These are phyloP conservation scores for Dalbergia oliveri DNA, from an alignment of 306 rosid species.

Conservation along the genomic window DNA sequence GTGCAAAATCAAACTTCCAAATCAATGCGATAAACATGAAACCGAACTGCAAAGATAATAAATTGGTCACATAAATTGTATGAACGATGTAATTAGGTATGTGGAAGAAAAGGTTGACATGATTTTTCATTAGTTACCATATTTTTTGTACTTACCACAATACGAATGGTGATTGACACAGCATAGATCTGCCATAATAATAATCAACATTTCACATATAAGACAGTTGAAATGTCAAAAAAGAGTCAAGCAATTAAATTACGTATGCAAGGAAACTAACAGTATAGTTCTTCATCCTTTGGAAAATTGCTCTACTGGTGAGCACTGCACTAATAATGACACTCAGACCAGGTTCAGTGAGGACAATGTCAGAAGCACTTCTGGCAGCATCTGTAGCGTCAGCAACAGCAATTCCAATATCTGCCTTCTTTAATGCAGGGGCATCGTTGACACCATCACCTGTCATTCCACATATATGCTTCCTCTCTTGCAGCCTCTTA, in stretches of 20 bases:
- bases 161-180: conserved; percentile 97
- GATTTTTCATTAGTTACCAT: not conserved
- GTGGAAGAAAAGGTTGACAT: conserved; percentile 7
- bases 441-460: conserved; percentile 99
- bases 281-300: conserved; percentile 98
- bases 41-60: conserved; percentile 76
- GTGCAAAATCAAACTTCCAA: conserved; percentile 96
- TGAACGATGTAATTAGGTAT: conserved; percentile 9
- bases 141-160: conserved; percentile 77
- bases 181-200: conserved; percentile 85
- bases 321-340: conserved; percentile 98
- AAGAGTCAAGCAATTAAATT: conserved; percentile 27
- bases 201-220: conserved; percentile 24
- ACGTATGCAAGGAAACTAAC: conserved; percentile 59
- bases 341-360: conserved; percentile 97
- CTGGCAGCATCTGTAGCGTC: conserved; percentile 99
- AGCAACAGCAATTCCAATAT: conserved; percentile 98
- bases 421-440: conserved; percentile 96
- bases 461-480: conserved; percentile 99
- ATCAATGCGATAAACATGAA: conserved; percentile 95
- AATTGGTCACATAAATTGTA: conserved; percentile 34
- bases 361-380: conserved; percentile 96
- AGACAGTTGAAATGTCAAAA: conserved; percentile 29
- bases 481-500: conserved; percentile 90
- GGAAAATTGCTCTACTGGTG: conserved; percentile 98